These are phyloP conservation scores for Quercus cerris DNA, from an alignment of 306 rosid genomes.

Conservation along the genomic window DNA sequence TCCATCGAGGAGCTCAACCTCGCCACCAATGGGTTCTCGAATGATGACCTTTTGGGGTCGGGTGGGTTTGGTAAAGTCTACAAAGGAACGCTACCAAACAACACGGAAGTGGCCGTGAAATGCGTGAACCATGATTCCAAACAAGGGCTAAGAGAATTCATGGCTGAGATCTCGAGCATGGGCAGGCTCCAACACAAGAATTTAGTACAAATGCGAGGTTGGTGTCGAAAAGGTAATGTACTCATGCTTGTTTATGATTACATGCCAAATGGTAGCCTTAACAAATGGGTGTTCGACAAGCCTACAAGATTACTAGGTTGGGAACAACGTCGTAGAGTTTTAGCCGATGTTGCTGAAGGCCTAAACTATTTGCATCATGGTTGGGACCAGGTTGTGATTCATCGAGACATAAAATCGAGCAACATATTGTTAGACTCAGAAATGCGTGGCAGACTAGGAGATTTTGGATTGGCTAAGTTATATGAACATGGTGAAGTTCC, in stretches of 20 bases:
- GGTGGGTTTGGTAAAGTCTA: slow-evolving; percentile 94
- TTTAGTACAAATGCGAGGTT: slow-evolving; percentile 83
- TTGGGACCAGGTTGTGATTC: slow-evolving; percentile 88
- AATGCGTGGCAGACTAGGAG: slow-evolving; percentile 81
- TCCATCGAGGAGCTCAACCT: slow-evolving; percentile 57
- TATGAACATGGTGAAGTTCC: slow-evolving; percentile 86
- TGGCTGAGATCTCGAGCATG: slow-evolving; percentile 95
- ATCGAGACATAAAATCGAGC: slow-evolving; percentile 80
- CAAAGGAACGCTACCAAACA: slow-evolving; percentile 51
- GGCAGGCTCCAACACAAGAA: slow-evolving; percentile 91
- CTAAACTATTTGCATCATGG: slow-evolving; percentile 82
- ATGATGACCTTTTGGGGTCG: slow-evolving; percentile 47
- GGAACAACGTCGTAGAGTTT: slow-evolving; percentile 57
- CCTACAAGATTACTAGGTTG: slow-evolving; percentile 49
- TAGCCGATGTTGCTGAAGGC: slow-evolving; percentile 85
- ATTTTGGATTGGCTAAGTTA: slow-evolving; percentile 86
- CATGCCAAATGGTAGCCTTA: slow-evolving; percentile 89
- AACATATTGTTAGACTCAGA: slow-evolving; percentile 71
- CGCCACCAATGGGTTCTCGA: slow-evolving; percentile 58
- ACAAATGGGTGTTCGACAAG: slow-evolving; percentile 64
- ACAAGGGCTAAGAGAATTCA: slow-evolving; percentile 85
- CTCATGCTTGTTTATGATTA: slow-evolving; percentile 83
- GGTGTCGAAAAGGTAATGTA: slow-evolving; percentile 75
- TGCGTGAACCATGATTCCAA: slow-evolving; percentile 89
- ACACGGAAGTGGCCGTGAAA: slow-evolving; percentile 71